Conservation (phyloP, 805 yeast species). For the Metschnikowia arizonensis region DNA sequence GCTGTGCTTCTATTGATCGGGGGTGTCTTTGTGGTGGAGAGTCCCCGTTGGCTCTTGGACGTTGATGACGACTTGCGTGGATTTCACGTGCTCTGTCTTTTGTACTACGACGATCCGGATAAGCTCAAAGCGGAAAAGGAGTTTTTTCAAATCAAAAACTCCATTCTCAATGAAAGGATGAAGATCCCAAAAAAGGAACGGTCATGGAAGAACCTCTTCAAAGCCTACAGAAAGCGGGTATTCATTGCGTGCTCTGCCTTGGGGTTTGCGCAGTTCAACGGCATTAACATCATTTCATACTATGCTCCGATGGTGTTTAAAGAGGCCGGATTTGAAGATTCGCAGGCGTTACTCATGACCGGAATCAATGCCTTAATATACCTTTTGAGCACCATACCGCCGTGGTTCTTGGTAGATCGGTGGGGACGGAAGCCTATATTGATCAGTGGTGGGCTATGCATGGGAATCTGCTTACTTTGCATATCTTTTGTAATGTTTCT, state of each 20-base stretch:
- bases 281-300: conserved; percentile 55
- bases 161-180: conserved; percentile 37
- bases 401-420: conserved; percentile 43
- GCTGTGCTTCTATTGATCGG: conserved; percentile 69
- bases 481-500: conserved; percentile 34
- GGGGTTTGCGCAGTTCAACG: conserved; percentile 46
- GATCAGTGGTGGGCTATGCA: conserved; percentile 37
- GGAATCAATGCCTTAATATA: conserved; percentile 41
- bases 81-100: conserved; percentile 32
- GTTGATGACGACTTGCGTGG: conserved; percentile 67
- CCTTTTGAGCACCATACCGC: conserved; percentile 38
- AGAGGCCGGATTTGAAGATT: conserved; percentile 41
- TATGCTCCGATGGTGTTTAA: conserved; percentile 56
- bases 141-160: conserved; percentile 44
- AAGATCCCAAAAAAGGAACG: conserved; percentile 37
- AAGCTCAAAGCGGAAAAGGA: conserved; percentile 36
- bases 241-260: conserved; percentile 40
- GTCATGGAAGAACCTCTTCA: conserved; percentile 41
- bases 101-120: conserved; percentile 31
- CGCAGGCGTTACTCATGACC: conserved; percentile 42
- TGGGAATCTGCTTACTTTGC: conserved; percentile 34
- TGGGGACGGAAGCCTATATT: conserved; percentile 46
- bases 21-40: conserved; percentile 74
- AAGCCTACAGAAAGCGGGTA: conserved; percentile 35
- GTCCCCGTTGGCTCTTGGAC: conserved; percentile 87